phyloP scores from a whole-genome alignment of 495 filamentous ascomycete species.

The Penicillium canariense region DNA sequence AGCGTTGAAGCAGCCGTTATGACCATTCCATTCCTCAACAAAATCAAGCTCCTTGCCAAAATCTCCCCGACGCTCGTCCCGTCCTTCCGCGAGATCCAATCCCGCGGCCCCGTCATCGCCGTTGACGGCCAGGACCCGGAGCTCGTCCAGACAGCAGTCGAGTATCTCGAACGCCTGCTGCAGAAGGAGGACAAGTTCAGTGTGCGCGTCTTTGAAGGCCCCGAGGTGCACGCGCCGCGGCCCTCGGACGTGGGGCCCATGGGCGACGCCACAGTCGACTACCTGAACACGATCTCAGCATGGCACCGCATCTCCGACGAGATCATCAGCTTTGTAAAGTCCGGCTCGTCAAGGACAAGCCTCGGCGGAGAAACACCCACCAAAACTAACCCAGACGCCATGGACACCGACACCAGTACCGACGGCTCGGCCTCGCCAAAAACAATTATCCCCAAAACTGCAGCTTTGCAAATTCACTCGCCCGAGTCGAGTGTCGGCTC shows the following conservation, averaged over 20 bases:
- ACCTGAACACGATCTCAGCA: constrained; percentile 62
- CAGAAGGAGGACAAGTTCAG: constrained; percentile 55
- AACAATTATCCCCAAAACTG: constrained; percentile 37
- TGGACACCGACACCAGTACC: constrained; percentile 2
- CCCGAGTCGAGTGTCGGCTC: constrained; percentile 34
- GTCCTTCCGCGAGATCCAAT: constrained; percentile 37
- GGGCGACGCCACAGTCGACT: constrained; percentile 56
- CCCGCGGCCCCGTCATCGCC: constrained; percentile 75
- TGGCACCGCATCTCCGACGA: constrained; percentile 73
- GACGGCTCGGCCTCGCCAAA: constrained; percentile 28
- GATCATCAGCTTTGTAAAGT: constrained; percentile 61
- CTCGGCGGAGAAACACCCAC: not conserved
- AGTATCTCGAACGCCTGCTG: constrained; percentile 61
- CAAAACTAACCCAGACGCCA: constrained; percentile 6
- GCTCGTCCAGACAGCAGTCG: constrained; percentile 53
- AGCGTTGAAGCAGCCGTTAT: constrained; percentile 69
- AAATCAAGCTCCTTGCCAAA: constrained; percentile 65
- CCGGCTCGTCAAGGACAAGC: constrained; percentile 1
- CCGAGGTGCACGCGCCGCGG: constrained; percentile 40
- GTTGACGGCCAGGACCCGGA: constrained; percentile 68
- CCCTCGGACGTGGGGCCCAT: constrained; percentile 33
- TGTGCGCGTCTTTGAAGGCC: constrained; percentile 50
- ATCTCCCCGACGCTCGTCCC: constrained; percentile 63
- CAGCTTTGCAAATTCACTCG: constrained; percentile 29
- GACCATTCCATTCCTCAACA: constrained; percentile 67